Percentiles rank a stretch among this genome's conserved stretches.
phyloP scores from a whole-genome alignment of 441 rosid species.

The Bruguiera hainesii region DNA sequence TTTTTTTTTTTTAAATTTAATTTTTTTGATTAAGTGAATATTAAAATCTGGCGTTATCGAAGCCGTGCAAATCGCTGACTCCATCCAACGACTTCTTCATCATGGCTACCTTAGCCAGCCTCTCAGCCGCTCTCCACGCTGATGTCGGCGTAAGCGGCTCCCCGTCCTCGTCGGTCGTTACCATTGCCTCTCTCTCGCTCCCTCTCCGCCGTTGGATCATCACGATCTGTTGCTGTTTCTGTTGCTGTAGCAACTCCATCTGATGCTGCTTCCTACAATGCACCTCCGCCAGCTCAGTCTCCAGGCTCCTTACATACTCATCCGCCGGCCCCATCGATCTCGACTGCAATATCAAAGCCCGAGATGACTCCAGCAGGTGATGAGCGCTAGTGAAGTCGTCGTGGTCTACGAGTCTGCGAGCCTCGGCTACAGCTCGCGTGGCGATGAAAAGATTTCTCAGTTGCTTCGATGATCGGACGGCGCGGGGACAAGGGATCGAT shows the following conservation, averaged over 20 bases:
- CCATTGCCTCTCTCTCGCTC: slow-evolving; percentile 35
- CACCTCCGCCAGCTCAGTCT: slow-evolving; percentile 60
- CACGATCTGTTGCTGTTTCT: slow-evolving; percentile 14
- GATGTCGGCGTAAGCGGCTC: slow-evolving; percentile 87
- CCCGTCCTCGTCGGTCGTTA: slow-evolving; percentile 50
- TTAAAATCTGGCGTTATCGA: slow-evolving; percentile 93
- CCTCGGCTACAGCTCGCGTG: slow-evolving; percentile 72
- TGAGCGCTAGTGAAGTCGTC: slow-evolving; percentile 57
- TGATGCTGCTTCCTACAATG: slow-evolving; percentile 40
- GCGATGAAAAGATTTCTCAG: slow-evolving; percentile 64
- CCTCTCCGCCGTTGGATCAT: slow-evolving; percentile 43
- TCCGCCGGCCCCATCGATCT: slow-evolving; percentile 30
- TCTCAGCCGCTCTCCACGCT: slow-evolving; percentile 94
- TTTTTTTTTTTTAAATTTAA: not conserved
- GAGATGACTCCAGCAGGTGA: slow-evolving; percentile 62
- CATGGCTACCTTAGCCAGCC: slow-evolving; percentile 86
- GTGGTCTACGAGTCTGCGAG: slow-evolving; percentile 55
- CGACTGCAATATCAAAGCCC: slow-evolving; percentile 55
- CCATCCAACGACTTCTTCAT: slow-evolving; percentile 80
- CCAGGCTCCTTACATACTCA: slow-evolving; percentile 53
- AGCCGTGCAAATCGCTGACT: slow-evolving; percentile 92
- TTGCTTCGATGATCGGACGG: slow-evolving; percentile 50
- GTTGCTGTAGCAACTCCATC: slow-evolving; percentile 18
- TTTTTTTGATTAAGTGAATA: not conserved
- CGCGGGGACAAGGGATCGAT: slow-evolving; percentile 47